phyloP scores from a whole-genome alignment of 331 rosid genomes.

The Acacia concinna region DNA sequence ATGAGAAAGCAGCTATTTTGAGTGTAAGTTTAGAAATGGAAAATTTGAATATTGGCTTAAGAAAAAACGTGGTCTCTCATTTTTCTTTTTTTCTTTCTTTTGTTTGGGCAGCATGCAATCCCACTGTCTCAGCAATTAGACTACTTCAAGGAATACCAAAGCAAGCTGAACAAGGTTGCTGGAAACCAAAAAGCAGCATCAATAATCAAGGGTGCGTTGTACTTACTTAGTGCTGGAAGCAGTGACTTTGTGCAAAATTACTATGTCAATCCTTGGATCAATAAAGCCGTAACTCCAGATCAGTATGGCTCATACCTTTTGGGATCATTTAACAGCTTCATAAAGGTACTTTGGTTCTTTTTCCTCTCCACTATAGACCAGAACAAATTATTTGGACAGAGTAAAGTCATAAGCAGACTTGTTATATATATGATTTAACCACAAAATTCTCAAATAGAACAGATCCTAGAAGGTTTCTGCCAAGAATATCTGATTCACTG shows the following conservation, averaged over 20 bases:
- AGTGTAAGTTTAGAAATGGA: constrained; percentile 52
- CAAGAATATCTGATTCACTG: constrained; percentile 1
- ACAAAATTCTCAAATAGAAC: neutral
- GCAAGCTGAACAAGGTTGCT: constrained; percentile 73
- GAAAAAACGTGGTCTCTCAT: neutral
- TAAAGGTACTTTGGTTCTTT: constrained; percentile 49
- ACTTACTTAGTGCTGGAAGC: constrained; percentile 78
- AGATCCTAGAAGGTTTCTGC: neutral
- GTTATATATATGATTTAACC: neutral
- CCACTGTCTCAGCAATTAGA: constrained; percentile 70
- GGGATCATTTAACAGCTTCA: constrained; percentile 54
- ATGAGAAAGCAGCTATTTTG: constrained; percentile 66
- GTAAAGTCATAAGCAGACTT: neutral
- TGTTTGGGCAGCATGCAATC: constrained; percentile 78
- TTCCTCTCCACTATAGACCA: neutral
- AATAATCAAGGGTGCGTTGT: constrained; percentile 69
- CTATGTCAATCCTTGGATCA: constrained; percentile 73
- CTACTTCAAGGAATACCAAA: constrained; percentile 79
- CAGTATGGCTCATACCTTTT: constrained; percentile 63
- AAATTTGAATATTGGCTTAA: neutral
- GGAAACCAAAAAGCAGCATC: constrained; percentile 72
- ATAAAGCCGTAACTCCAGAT: constrained; percentile 63
- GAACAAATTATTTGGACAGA: neutral
- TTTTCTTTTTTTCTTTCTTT: neutral
- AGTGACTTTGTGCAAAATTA: constrained; percentile 91